Evolutionary conservation across 768 basidiomycete species (phyloP).

Genomic region (Mycena floridula): DNA sequence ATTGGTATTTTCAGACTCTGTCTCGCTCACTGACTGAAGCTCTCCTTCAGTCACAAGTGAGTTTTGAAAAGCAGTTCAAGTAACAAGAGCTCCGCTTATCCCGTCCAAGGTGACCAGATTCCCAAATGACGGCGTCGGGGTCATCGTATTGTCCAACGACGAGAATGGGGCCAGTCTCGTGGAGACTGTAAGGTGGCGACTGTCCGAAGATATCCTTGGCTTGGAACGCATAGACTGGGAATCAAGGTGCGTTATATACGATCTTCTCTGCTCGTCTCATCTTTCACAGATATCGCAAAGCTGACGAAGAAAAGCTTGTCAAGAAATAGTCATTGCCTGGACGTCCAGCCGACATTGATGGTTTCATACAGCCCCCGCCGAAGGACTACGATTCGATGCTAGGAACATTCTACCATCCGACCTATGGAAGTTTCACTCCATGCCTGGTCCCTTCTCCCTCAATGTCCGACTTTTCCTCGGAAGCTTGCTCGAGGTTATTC

Average conservation of each 20-base stretch:
- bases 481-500: slow-evolving; percentile 20
- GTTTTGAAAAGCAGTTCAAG: too few species aligned
- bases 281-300: slow-evolving; percentile 20
- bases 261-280: neutral
- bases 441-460: slow-evolving; percentile 19
- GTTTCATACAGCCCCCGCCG: slow-evolving; percentile 15
- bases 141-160: slow-evolving; percentile 36
- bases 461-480: slow-evolving; percentile 1
- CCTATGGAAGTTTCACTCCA: slow-evolving; percentile 28
- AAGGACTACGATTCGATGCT: slow-evolving; percentile 17
- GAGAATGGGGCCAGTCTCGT: slow-evolving; percentile 25
- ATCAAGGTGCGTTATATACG: slow-evolving; percentile 21
- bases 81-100: too few species aligned
- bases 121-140: slow-evolving; percentile 30
- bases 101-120: slow-evolving; percentile 27
- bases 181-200: slow-evolving; percentile 30
- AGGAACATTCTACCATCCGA: slow-evolving; percentile 24
- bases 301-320: slow-evolving; percentile 13
- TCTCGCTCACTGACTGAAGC: too few species aligned
- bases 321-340: slow-evolving; percentile 11
- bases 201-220: slow-evolving; percentile 30
- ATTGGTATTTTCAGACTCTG: too few species aligned
- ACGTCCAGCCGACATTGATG: slow-evolving; percentile 22
- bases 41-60: too few species aligned
- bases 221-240: slow-evolving; percentile 31